Percentiles rank a stretch among this genome's conserved stretches.
Conservation (phyloP, 2,329 filamentous ascomycete species). For the Penicillium italicum region DNA sequence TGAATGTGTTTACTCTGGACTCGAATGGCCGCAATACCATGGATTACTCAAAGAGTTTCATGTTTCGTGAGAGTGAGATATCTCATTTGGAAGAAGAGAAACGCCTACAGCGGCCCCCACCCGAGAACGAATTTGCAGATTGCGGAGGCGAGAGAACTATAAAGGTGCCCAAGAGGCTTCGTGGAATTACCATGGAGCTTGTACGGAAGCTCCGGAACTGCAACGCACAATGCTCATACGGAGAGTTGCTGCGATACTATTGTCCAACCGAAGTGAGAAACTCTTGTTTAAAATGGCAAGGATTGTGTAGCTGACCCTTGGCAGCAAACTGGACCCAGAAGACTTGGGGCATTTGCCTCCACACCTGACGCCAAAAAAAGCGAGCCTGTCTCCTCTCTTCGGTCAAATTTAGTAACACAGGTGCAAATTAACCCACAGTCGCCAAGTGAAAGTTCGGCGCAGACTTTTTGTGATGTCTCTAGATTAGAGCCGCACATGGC, state of each 20-base stretch:
- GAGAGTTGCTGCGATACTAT: conserved; percentile 73
- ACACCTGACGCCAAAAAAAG: neutral
- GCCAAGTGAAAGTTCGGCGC: conserved; percentile 3
- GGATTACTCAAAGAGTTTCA: conserved; percentile 80
- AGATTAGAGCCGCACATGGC: neutral
- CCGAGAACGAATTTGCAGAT: conserved; percentile 1
- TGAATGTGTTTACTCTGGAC: conserved; percentile 82
- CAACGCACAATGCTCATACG: conserved; percentile 74
- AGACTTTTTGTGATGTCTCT: neutral
- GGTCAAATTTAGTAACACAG: conserved; percentile 27
- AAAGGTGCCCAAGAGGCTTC: conserved; percentile 51
- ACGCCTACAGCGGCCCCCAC: neutral
- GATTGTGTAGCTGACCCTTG: conserved; percentile 12
- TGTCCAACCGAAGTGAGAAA: conserved; percentile 58
- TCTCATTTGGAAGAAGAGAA: conserved; percentile 20
- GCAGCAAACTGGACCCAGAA: conserved; percentile 25
- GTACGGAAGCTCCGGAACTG: conserved; percentile 65
- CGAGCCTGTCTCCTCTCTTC: conserved; percentile 13
- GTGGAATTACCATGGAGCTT: conserved; percentile 58
- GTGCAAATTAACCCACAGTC: conserved; percentile 12
- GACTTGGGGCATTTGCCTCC: conserved; percentile 11
- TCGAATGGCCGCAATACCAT: conserved; percentile 63
- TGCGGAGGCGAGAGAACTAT: neutral
- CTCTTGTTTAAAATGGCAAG: neutral
- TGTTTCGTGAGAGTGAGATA: conserved; percentile 80